Evolutionary conservation across 2,329 filamentous ascomycete genomes (phyloP), one percentile per base, ranked within the genome.

Genomic region (Cordyceps militaris): DNA sequence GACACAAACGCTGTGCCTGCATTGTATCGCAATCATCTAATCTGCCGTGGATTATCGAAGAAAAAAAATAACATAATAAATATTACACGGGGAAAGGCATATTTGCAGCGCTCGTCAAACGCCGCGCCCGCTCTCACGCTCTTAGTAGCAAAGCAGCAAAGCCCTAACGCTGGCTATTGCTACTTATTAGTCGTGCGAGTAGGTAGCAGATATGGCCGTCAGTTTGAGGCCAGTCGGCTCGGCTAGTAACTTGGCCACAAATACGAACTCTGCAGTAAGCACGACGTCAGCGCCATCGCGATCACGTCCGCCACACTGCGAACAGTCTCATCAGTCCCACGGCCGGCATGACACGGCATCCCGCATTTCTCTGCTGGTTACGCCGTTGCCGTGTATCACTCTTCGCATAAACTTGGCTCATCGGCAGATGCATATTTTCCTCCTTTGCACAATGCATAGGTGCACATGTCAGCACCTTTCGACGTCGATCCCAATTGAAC

Each of bases 401-500:
- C 38, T 28, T 32, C 13, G 42, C 42, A 36, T 7, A 16, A 26
- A 46, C 21, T 55, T 28, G 5, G 13, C n/a, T 16, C 10, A 36
- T 36, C 52, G 52, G 52, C 42, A 46, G 42, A 55, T 55, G 52
- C 42, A 36, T n/a, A 5, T 34, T 34, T 38, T 16, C 14, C 34
- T 55, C 52, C 40, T 42, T 10, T 30, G 46, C 19, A 55, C 52
- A 47, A 43, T 30, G 24, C 23, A 38, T 4, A 16, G 14, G 42
- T 23, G 30, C 44, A 56, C 53, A 56, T 49, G 44, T 49, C 44
- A 23, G 30, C 21, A 47, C 24, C 34, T 9, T 38, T 46, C 23
- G 19, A 56, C 44, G 53, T n/a, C 53, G 53, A 56, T 56, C 53
- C 32, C 53, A 56, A 56, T 47, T 56, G 44, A 56, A 42, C 30